These are phyloP conservation scores for Phialocephala subalpina DNA, from an alignment of 2,329 filamentous ascomycete genomes.

Conservation along the genomic window DNA sequence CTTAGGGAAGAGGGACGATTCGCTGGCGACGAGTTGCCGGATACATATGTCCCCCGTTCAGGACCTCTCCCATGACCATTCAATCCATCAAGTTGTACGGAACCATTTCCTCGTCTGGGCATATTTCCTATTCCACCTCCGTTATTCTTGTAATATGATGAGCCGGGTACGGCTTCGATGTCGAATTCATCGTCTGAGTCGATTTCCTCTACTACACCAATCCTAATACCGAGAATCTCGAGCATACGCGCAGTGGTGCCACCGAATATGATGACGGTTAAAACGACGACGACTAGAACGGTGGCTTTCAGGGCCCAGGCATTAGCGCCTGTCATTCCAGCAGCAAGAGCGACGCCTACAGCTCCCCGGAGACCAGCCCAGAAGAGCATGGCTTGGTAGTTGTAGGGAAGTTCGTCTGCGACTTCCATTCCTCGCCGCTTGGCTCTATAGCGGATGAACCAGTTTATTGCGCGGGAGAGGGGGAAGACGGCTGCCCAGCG, in stretches of 20 bases:
- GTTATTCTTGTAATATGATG: slow-evolving; percentile 77
- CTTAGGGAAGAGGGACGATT: slow-evolving; percentile 54
- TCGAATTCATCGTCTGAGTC: slow-evolving; percentile 99
- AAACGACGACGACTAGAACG: slow-evolving; percentile 94
- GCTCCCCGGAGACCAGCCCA: slow-evolving; percentile 97
- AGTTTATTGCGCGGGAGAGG: slow-evolving; percentile 88
- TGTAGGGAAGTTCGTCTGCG: slow-evolving; percentile 88
- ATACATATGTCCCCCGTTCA: slow-evolving; percentile 46
- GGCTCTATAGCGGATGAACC: slow-evolving; percentile 88
- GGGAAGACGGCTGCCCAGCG: slow-evolving; percentile 96
- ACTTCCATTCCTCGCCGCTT: slow-evolving; percentile 77
- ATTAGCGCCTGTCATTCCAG: slow-evolving; percentile 84
- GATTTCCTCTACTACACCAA: slow-evolving; percentile 94
- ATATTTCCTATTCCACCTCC: slow-evolving; percentile 78
- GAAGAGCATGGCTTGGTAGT: slow-evolving; percentile 99
- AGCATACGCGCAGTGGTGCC: slow-evolving; percentile 98
- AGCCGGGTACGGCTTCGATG: slow-evolving; percentile 63
- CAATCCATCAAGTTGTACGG: slow-evolving; percentile 60
- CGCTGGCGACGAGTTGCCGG: slow-evolving; percentile 44
- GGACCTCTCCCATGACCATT: slow-evolving; percentile 52
- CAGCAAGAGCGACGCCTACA: slow-evolving; percentile 93
- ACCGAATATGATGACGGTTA: slow-evolving; percentile 98
- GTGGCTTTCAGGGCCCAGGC: slow-evolving; percentile 87
- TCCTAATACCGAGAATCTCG: slow-evolving; percentile 95
- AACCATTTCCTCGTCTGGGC: slow-evolving; percentile 66